These are phyloP conservation scores for Hymenotorrendiella dingleyae DNA, from an alignment of 2,329 filamentous ascomycete genomes.

Conservation along the genomic window DNA sequence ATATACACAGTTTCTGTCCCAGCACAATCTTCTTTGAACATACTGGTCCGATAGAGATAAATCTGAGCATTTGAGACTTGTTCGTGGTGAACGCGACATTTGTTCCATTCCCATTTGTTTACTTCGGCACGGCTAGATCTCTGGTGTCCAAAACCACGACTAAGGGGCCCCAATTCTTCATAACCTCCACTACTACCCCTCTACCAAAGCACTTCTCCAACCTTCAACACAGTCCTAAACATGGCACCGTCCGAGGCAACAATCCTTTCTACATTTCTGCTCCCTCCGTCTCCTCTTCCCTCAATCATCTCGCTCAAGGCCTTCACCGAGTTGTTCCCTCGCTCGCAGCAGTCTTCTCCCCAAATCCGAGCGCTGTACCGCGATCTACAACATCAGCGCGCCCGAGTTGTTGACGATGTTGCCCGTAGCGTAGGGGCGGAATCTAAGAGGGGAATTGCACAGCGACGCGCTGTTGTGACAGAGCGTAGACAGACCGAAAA, in stretches of 20 bases:
- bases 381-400: constrained; percentile 70
- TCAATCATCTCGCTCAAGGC: constrained; percentile 67
- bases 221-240: constrained; percentile 17
- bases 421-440: constrained; percentile 60
- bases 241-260: constrained; percentile 72
- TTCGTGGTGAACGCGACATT: no score
- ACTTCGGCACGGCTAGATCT: no score
- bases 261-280: constrained; percentile 72
- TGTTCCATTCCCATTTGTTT: no score
- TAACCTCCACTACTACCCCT: background rate
- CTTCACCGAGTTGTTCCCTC: constrained; percentile 73
- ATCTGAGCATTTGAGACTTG: no score
- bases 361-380: constrained; percentile 54
- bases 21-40: no score
- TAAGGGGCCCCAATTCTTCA: no score
- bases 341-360: constrained; percentile 34
- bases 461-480: constrained; percentile 52
- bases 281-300: constrained; percentile 68
- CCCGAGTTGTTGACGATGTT: constrained; percentile 61
- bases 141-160: no score
- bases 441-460: constrained; percentile 50
- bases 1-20: no score
- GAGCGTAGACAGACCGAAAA: constrained; percentile 46
- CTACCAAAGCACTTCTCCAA: no score
- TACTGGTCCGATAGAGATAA: no score